Evolutionary conservation across 2,329 filamentous ascomycete genomes (phyloP), one percentile per base, ranked within the genome.

Genomic region (Claviceps citrina): DNA sequence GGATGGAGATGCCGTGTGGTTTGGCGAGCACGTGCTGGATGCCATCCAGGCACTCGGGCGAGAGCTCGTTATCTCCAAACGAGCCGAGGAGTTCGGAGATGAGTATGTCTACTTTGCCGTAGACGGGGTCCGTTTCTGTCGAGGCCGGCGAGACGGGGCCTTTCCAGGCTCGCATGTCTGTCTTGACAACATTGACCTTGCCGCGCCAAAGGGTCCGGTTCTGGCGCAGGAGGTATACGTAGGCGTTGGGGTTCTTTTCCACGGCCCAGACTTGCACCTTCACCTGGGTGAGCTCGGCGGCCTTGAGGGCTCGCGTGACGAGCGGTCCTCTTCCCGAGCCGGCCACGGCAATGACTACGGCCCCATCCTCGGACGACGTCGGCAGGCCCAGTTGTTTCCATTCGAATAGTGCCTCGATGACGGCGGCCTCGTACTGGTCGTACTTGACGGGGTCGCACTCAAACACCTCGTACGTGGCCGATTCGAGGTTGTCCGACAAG

Each of bases 391-490:
- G 69, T 28, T 68, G 63, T 43, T 70, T 70, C 80, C 91, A 93
- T 53, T 96, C 87, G 10, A 65, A 69, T 45, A 98, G 67, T 0
- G 91, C 89, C 47, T 83, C 76, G 4, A 76, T 74, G 42, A 93
- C 81, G 12, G 91, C 91, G 34, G 72, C 69, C 58, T 96, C 86
- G 56, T 98, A 98, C 70, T 89, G 93, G 47, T 86, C 78, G 57
- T 98, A 98, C 61, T 98, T 98, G 62, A 98, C 83, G 0, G 91
- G 91, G 47, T 98, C 93, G 49, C 93, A 93, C 58, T 98, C 91
- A 53, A 98, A 98, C 2, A 96, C 89, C 56, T 98, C 91, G 58
- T 98, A 98, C 0, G 91, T 98, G 31, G 93, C 83, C 35, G 86
- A 94, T 58, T 98, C 93, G 12, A 98, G 70, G 51, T 98, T 98